Conservation (phyloP, 176 grass and related monocot genomes). For the Triticum turgidum region DNA sequence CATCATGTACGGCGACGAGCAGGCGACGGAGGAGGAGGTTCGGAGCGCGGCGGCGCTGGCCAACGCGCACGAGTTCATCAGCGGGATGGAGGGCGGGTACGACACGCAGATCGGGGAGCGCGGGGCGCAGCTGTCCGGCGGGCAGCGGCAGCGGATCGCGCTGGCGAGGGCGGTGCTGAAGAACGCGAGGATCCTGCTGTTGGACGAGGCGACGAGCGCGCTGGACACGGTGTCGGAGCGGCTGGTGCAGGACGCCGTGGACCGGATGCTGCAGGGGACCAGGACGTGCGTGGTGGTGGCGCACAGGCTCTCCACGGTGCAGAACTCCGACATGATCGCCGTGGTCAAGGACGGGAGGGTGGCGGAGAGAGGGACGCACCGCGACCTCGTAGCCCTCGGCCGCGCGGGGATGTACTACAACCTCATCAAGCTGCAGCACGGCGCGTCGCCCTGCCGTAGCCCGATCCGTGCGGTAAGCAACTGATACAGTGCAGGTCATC, state of each 20-base stretch:
- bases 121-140: constrained; percentile 55
- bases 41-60: constrained; percentile 35
- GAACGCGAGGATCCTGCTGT: constrained; percentile 57
- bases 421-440: constrained; percentile 49
- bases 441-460: constrained; percentile 8
- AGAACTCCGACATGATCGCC: constrained; percentile 43
- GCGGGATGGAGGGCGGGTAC: constrained; percentile 57
- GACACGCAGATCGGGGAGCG: constrained; percentile 49
- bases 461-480: background rate
- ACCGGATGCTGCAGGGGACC: constrained; percentile 50
- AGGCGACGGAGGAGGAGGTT: constrained; percentile 41
- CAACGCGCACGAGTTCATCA: constrained; percentile 53
- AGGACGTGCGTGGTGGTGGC: constrained; percentile 60
- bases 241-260: constrained; percentile 51
- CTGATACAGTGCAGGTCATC: background rate
- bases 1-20: constrained; percentile 45
- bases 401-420: constrained; percentile 48
- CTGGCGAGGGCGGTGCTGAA: constrained; percentile 55
- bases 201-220: constrained; percentile 95
- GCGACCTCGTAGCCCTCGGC: constrained; percentile 39
- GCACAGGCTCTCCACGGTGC: constrained; percentile 53
- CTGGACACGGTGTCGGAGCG: constrained; percentile 57
- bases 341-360: constrained; percentile 48
- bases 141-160: constrained; percentile 58
- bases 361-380: constrained; percentile 49